phyloP scores from a whole-genome alignment of 208 protist species.

The Phytomonas sp. region DNA sequence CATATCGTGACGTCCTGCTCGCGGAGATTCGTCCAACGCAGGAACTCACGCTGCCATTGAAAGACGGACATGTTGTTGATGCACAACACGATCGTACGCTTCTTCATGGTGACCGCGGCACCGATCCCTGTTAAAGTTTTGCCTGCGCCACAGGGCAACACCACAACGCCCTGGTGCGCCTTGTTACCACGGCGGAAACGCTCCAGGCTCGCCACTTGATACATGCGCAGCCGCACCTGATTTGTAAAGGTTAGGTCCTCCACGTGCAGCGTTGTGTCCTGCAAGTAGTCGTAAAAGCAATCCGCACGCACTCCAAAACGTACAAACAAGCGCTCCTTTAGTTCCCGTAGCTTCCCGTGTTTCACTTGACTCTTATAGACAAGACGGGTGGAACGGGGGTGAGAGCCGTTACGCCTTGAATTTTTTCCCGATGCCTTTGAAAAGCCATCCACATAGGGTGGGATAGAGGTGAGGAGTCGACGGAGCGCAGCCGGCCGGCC shows the following conservation, averaged over 20 bases:
- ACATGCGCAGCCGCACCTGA: constrained; percentile 68
- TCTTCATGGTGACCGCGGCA: constrained; percentile 90
- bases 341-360: constrained; percentile 55
- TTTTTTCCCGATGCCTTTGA: not conserved
- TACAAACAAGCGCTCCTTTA: constrained; percentile 67
- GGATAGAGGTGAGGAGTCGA: constrained; percentile 22
- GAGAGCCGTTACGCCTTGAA: constrained; percentile 1
- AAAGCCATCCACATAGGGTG: not conserved
- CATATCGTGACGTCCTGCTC: constrained; percentile 75
- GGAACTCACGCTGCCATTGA: constrained; percentile 95
- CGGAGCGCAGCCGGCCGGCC: constrained; percentile 28
- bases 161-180: constrained; percentile 95
- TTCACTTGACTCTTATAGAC: constrained; percentile 78
- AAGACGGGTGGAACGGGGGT: constrained; percentile 21
- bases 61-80: constrained; percentile 94
- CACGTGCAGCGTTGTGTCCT: constrained; percentile 60
- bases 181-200: constrained; percentile 71
- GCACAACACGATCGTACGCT: constrained; percentile 93
- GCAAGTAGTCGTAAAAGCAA: constrained; percentile 81
- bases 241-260: constrained; percentile 40
- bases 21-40: constrained; percentile 83
- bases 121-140: constrained; percentile 99
- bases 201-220: constrained; percentile 82
- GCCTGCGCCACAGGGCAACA: constrained; percentile 99
- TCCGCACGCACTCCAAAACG: constrained; percentile 69